These are phyloP conservation scores for Thelonectria discophora DNA, from an alignment of 2,329 filamentous ascomycete species.

Conservation along the genomic window DNA sequence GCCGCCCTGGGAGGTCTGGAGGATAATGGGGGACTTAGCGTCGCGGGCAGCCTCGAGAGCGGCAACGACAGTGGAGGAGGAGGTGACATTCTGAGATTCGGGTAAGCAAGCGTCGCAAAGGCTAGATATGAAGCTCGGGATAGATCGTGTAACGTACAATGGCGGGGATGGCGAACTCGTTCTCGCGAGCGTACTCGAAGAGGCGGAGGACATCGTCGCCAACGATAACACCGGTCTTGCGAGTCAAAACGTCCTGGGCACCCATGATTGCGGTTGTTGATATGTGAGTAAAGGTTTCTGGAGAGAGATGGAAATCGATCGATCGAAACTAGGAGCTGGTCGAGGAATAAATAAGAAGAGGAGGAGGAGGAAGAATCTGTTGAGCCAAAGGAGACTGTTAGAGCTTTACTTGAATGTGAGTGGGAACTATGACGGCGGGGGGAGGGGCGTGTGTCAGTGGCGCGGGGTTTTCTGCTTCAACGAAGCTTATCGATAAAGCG, in stretches of 20 bases:
- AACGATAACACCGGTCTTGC: constrained; percentile 64
- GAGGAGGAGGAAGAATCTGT: constrained; percentile 31
- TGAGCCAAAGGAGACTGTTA: constrained; percentile 34
- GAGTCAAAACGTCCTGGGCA: constrained; percentile 55
- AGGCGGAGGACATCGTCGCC: constrained; percentile 68
- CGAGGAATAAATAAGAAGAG: constrained; percentile 20
- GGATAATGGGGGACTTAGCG: constrained; percentile 88
- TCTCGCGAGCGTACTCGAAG: constrained; percentile 89
- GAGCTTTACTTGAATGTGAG: constrained; percentile 33
- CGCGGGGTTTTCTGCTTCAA: constrained; percentile 39
- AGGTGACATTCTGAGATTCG: constrained; percentile 77
- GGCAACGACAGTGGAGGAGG: constrained; percentile 80
- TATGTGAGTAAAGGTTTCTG: constrained; percentile 20
- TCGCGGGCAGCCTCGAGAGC: constrained; percentile 95
- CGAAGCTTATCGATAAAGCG: constrained; percentile 39
- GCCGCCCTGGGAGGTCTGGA: constrained; percentile 94
- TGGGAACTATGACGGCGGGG: constrained; percentile 34
- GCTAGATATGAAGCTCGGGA: background rate
- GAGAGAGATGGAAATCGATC: constrained; percentile 20
- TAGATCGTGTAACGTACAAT: constrained; percentile 55
- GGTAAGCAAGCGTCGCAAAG: constrained; percentile 12
- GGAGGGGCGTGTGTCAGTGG: constrained; percentile 9
- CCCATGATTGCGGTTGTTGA: constrained; percentile 48
- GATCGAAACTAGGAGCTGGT: constrained; percentile 31
- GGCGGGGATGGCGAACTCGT: constrained; percentile 88